A percentile compares a stretch with the other conserved stretches of the same genome.
These are phyloP conservation scores for Apiotrichum veenhuisii DNA, from an alignment of 1,284 basidiomycete species.

Conservation along the genomic window DNA sequence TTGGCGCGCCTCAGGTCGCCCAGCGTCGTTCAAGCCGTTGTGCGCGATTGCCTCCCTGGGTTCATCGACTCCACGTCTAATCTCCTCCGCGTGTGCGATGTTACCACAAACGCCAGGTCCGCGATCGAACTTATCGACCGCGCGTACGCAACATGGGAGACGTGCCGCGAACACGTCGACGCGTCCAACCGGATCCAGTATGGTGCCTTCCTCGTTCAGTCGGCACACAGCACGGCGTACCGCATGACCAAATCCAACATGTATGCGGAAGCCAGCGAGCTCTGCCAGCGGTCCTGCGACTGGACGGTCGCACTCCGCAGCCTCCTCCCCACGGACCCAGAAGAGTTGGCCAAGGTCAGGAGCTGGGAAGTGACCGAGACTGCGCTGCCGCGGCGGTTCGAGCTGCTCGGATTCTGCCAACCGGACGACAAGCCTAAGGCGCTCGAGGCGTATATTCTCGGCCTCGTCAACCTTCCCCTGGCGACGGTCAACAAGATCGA, in stretches of 20 bases:
- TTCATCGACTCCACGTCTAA: slow-evolving; percentile 12
- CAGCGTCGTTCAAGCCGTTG: background rate
- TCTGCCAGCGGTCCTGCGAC: slow-evolving; percentile 30
- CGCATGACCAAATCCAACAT: slow-evolving; percentile 32
- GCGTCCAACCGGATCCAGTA: background rate
- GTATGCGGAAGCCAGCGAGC: slow-evolving; percentile 19
- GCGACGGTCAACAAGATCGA: background rate
- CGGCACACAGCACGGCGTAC: slow-evolving; percentile 24
- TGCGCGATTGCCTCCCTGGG: slow-evolving; percentile 4
- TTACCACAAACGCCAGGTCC: background rate
- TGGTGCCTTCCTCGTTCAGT: slow-evolving; percentile 7
- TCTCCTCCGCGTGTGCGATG: slow-evolving; percentile 6
- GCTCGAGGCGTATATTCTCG: slow-evolving; percentile 19
- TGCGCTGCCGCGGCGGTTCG: slow-evolving; percentile 58
- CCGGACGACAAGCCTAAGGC: slow-evolving; percentile 56
- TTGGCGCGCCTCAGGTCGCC: background rate
- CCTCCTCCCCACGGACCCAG: slow-evolving; percentile 6
- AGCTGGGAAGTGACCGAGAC: background rate
- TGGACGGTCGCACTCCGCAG: slow-evolving; percentile 19
- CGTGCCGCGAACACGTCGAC: background rate
- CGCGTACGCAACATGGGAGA: background rate
- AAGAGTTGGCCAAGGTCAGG: background rate
- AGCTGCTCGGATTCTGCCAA: slow-evolving; percentile 71
- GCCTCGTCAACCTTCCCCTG: slow-evolving; percentile 12
- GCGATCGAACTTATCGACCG: slow-evolving; percentile 6